Conservation (phyloP, 164 flowering plant genomes). For the Macadamia tetraphylla region DNA sequence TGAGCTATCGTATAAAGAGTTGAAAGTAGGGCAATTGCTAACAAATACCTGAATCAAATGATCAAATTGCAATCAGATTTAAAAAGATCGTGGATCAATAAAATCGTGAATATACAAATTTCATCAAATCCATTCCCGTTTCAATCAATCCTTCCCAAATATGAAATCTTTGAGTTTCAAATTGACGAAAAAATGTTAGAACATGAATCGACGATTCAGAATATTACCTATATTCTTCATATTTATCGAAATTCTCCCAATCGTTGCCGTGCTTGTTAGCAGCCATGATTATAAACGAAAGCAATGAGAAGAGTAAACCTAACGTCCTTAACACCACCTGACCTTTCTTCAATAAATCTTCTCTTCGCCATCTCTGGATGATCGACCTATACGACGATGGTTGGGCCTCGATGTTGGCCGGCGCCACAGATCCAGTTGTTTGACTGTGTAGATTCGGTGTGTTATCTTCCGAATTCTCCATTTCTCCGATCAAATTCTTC, state of each 20-base stretch:
- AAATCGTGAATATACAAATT: neutral
- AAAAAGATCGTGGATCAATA: neutral
- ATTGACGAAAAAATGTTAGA: too few species aligned
- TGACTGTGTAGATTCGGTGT: slow-evolving; percentile 6
- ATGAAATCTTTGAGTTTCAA: too few species aligned
- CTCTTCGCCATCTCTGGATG: slow-evolving; percentile 58
- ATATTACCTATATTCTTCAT: slow-evolving; percentile 70
- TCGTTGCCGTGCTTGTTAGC: slow-evolving; percentile 59
- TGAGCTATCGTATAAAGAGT: slow-evolving; percentile 53
- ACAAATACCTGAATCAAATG: slow-evolving; percentile 39
- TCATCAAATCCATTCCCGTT: neutral
- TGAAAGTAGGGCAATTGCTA: slow-evolving; percentile 63
- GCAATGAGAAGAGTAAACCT: slow-evolving; percentile 52
- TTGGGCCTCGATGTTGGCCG: slow-evolving; percentile 30
- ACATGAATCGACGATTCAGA: too few species aligned
- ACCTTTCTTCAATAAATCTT: slow-evolving; percentile 57
- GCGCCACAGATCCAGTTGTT: neutral
- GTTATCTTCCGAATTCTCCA: slow-evolving; percentile 19
- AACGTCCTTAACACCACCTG: slow-evolving; percentile 36
- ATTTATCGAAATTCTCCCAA: slow-evolving; percentile 50
- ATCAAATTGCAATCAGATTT: neutral
- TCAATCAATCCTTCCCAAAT: neutral
- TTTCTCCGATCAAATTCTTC: neutral
- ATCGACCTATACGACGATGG: slow-evolving; percentile 27
- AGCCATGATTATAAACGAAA: slow-evolving; percentile 66